Evolutionary conservation across 2,329 filamentous ascomycete species (phyloP), one percentile per base, ranked within the genome.

Genomic region (Fusarium caatingaense): DNA sequence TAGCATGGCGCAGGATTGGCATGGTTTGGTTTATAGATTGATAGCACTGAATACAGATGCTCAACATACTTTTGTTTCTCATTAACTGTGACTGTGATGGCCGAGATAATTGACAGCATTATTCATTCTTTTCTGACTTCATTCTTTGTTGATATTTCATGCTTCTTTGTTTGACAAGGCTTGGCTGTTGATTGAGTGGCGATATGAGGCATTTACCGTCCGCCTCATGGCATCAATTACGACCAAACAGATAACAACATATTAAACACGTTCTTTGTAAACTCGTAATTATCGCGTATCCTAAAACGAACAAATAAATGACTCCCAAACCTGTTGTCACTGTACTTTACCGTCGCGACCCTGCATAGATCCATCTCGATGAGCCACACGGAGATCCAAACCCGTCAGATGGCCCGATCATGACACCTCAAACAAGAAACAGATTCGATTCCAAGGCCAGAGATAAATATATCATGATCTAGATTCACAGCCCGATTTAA

Each of bases 1-100:
- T 45, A 76, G 74, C 74, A 76, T 61, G 74, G 74, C 73, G 74
- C 72, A 72, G 47, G 73, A 64, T 18, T 41, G 68, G 69, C 21
- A 21, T 21, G 21, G 21, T 64, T 71, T 47, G 48, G 45, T 23
- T 57, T 54, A 69, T 72, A 72, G 69, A 72, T 70, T 70, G 69
- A 60, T 58, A 60, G 65, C 54, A 56, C 54, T 64, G 66, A 72
- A 72, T 65, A 62, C 16, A 68, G 64, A 59, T 62, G 46, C 66
- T 69, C 45, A 53, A 67, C 30, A 25, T 45, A 46, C 23, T 23
- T 23, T 23, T 23, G 23, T 23, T 23, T 23, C 5, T 23, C 23
- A 23, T 23, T 23, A 2, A 23, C 7, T 23, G 23, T 23, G 6
- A 23, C 5, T 23, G 5, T 23, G 23, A 23, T 23, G 5, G 6